Conservation (phyloP, 345 rosid genomes). For the Populus pruinosa region DNA sequence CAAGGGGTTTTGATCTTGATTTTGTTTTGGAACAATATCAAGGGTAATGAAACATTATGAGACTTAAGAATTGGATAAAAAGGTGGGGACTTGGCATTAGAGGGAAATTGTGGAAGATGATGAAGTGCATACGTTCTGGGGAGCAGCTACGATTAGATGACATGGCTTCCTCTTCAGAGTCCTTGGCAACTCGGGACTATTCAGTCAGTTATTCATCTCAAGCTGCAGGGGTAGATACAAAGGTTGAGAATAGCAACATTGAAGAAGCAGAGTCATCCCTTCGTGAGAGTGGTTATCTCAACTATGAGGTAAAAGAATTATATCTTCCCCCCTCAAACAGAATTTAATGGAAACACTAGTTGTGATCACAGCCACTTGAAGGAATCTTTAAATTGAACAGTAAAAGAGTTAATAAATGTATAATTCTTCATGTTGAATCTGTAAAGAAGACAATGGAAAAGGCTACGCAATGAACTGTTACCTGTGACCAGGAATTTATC, state of each 20-base stretch:
- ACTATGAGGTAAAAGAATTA: constrained; percentile 50
- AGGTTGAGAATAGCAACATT: constrained; percentile 64
- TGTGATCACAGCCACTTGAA: not conserved
- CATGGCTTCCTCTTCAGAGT: constrained; percentile 55
- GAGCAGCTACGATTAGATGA: constrained; percentile 50
- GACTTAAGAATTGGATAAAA: constrained; percentile 41
- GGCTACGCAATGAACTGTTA: not conserved
- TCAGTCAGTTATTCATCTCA: constrained; percentile 68
- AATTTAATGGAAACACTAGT: not conserved
- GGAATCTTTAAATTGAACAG: not conserved
- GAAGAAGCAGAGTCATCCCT: constrained; percentile 82
- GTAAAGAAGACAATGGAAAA: not conserved
- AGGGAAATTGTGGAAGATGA: constrained; percentile 51
- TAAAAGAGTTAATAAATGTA: not conserved
- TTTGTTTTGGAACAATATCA: constrained; percentile 24
- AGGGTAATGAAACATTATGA: constrained; percentile 43
- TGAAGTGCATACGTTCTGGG: constrained; percentile 68
- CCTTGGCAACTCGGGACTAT: constrained; percentile 71
- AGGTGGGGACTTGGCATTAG: constrained; percentile 29
- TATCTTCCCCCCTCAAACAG: not conserved
- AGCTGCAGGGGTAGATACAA: constrained; percentile 53
- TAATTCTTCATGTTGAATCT: not conserved
- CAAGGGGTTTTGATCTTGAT: constrained; percentile 17
- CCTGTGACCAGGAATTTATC: not conserved
- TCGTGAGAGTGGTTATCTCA: constrained; percentile 75